Evolutionary conservation across 2,329 filamentous ascomycete genomes (phyloP), one percentile per base, ranked within the genome.

Genomic region (Chaetomiaceae sp.): DNA sequence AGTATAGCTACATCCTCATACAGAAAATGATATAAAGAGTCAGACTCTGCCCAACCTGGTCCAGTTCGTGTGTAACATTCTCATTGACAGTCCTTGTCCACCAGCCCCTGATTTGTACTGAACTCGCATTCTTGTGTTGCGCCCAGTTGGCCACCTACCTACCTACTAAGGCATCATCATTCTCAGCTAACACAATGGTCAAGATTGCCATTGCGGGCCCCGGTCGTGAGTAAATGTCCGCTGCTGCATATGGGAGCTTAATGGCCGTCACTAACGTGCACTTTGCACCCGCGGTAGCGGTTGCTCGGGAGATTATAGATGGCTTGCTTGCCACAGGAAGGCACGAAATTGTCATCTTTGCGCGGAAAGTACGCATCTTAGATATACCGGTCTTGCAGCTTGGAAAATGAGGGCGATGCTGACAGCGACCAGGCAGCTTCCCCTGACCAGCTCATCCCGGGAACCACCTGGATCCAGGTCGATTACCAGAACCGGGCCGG

Each of bases 401-500:
- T n/a, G n/a, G n/a, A n/a, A n/a, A n/a, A n/a, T n/a, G n/a, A n/a
- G n/a, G n/a, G n/a, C n/a, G n/a, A n/a, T n/a, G 14, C 11, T 7
- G 11, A 24, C 7, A 12, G 27, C 5, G n/a, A 40, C 34, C 32
- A 52, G 53, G 47, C 50, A n/a, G 41, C 49, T 6, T 18, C 19
- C 5, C 41, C 41, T 7, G 51, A 43, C 2, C 27, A 43, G 7
- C 3, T 41, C 8, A 38, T 47, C 6, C 19, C 47, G n/a, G 48
- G 51, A 2, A 51, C 45, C 12, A 45, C 48, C 1, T 44, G 49
- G 46, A 26, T 50, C 15, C 50, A 49, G 36, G 49, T 51, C 11
- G 43, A 58, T 19, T 62, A 58, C 42, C 32, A 47, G 14, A 50
- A 58, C 38, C 46, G 47, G 10, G 15, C 38, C 3, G 35, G 44